Evolutionary conservation across 2,329 filamentous ascomycete species (phyloP).

Genomic region (Talaromyces pinophilus): DNA sequence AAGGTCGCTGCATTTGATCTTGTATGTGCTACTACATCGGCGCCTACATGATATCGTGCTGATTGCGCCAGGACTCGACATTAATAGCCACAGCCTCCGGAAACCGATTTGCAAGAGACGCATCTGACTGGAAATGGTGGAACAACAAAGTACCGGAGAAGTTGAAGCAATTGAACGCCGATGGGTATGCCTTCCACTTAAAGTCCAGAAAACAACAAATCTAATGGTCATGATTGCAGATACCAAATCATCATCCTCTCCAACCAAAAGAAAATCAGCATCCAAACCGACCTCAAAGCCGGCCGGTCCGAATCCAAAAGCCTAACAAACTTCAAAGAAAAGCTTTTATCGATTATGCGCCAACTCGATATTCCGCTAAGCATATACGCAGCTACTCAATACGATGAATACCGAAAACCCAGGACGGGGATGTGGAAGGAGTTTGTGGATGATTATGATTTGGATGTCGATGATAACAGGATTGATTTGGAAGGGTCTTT

Average conservation of each 20-base stretch:
- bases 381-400: slow-evolving; percentile 82
- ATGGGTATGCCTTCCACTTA: slow-evolving; percentile 57
- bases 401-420: slow-evolving; percentile 84
- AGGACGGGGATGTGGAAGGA: slow-evolving; percentile 84
- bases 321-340: slow-evolving; percentile 78
- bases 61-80: slow-evolving; percentile 73
- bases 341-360: slow-evolving; percentile 68
- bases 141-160: slow-evolving; percentile 66
- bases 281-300: slow-evolving; percentile 71
- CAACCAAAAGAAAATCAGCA: slow-evolving; percentile 81
- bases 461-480: slow-evolving; percentile 52
- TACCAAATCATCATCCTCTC: slow-evolving; percentile 78
- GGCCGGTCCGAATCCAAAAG: slow-evolving; percentile 68
- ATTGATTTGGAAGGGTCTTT: slow-evolving; percentile 73
- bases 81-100: slow-evolving; percentile 78
- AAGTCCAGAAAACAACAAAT: not conserved
- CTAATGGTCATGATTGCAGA: slow-evolving; percentile 32
- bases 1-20: slow-evolving; percentile 52
- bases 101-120: slow-evolving; percentile 70
- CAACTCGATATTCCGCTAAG: slow-evolving; percentile 70
- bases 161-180: slow-evolving; percentile 67
- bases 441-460: slow-evolving; percentile 62
- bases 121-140: slow-evolving; percentile 95
- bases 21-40: slow-evolving; percentile 31
- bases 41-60: not conserved